Base-by-base conservation (phyloP, 768 basidiomycete species). In the Phaeotremella fagi region DNA sequence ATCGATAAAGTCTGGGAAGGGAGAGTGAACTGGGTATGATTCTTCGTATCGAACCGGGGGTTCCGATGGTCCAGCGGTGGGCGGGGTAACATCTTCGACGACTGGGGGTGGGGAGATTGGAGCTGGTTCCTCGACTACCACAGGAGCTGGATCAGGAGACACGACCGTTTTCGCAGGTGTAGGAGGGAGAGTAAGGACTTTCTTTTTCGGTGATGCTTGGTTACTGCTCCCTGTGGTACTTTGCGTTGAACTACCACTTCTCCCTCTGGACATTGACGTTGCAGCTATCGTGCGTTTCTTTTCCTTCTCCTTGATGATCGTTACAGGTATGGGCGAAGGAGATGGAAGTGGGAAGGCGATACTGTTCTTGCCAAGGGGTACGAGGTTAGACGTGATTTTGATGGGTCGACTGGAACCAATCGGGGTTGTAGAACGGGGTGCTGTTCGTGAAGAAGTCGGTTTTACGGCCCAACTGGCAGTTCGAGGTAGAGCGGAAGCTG, bases 141-240 rank as follows among this genome's bases (percentile, higher is more conserved):
- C 20, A 9, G 38, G 7, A 6, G 20, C 18, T 20, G 38, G 18
- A 12, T 14, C 20, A 18, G 18, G 7, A 22, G 38, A 18, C 12
- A 9, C 22, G 38, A 41, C 38, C 12, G 52, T 31, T 23, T 47
- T 52, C 37, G 49, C 38, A 23, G 52, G 24, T 5, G 51, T 38
- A 18, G 65, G 44, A 24, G 56, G 50, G 16, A 70, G 48, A 3
- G 55, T 45, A 1, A 51, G n/a, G 2, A 51, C 28, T 31, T 63
- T 64, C 59, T 57, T 66, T 46, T 64, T 64, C 7, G 68, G 68
- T 9, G 68, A 70, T 6, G 63, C 45, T 18, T 62, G 62, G 20
- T 46, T 46, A 38, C 59, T 63, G 42, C 54, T 55, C 20, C 55
- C 53, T 3, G 43, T 52, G 2, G 45, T 52, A 41, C 64, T 64